Conservation (phyloP, 257 asterid species). For the Plantago ovata region DNA sequence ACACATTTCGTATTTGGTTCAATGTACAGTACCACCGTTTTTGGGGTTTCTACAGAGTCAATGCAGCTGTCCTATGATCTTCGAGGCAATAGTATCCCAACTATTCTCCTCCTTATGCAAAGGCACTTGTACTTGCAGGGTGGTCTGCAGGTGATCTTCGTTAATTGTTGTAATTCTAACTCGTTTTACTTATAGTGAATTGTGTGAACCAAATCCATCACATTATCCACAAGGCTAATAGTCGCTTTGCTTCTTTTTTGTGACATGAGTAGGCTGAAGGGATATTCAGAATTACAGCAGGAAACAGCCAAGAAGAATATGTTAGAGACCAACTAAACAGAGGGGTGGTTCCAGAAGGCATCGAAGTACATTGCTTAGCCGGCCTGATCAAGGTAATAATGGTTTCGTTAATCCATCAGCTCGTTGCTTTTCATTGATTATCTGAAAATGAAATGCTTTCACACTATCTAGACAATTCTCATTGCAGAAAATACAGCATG, state of each 20-base stretch:
- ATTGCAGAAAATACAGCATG: no score
- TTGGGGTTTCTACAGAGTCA: conserved; percentile 57
- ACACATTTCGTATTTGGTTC: neutral
- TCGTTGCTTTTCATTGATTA: no score
- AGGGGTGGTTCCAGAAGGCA: conserved; percentile 37
- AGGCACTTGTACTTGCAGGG: conserved; percentile 42
- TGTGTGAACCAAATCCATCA: neutral
- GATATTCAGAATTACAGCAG: conserved; percentile 43
- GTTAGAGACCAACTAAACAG: conserved; percentile 43
- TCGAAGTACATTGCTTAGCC: conserved; percentile 47
- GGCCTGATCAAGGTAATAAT: conserved; percentile 43
- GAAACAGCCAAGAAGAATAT: conserved; percentile 42
- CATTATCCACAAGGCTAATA: neutral
- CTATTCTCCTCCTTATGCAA: conserved; percentile 54
- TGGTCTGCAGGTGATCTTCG: conserved; percentile 38
- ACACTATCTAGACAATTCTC: no score
- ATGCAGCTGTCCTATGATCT: conserved; percentile 59
- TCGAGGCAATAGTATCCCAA: conserved; percentile 51
- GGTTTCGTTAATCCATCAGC: neutral
- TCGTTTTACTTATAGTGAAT: neutral
- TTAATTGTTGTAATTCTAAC: neutral
- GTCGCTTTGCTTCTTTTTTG: neutral
- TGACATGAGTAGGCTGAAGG: conserved; percentile 34
- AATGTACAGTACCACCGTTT: conserved; percentile 42
- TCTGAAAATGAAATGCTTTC: no score